phyloP scores from a whole-genome alignment of 306 rosid species.

The Dalbergia cultrata region DNA sequence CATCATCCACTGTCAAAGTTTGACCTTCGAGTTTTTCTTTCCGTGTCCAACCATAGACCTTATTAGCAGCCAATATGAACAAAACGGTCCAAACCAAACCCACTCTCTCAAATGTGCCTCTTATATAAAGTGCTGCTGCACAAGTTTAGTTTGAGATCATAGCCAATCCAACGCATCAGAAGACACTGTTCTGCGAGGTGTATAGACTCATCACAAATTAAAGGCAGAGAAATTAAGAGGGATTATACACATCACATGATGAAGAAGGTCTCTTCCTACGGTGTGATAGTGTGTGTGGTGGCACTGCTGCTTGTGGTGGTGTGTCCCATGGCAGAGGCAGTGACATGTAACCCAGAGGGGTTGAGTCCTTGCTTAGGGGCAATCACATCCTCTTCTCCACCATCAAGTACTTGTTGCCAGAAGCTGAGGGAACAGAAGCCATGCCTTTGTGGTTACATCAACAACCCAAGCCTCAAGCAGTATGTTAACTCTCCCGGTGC shows the following conservation, averaged over 20 bases:
- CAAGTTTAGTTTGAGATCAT: neutral
- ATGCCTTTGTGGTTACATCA: constrained; percentile 69
- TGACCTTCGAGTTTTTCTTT: neutral
- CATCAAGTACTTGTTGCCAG: constrained; percentile 58
- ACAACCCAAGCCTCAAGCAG: constrained; percentile 54
- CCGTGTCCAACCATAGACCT: neutral
- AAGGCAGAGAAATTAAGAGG: neutral
- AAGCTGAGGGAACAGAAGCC: constrained; percentile 63
- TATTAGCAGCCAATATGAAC: too few species aligned
- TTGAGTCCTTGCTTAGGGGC: constrained; percentile 56
- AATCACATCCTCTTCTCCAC: constrained; percentile 42
- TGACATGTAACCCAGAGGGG: constrained; percentile 54
- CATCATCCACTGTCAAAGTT: neutral
- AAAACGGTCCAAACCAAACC: neutral
- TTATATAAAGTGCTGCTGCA: neutral
- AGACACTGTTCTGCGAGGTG: neutral
- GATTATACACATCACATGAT: neutral
- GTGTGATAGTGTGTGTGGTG: neutral
- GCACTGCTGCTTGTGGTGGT: constrained; percentile 22
- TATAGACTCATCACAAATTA: neutral
- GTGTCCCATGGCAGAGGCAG: constrained; percentile 40
- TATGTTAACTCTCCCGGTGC: constrained; percentile 60
- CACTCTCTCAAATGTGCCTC: neutral
- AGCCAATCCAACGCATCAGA: neutral
- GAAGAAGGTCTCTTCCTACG: constrained; percentile 27